Base-by-base conservation (phyloP, 129 eudicot genomes). In the Ambrosia trifida region DNA sequence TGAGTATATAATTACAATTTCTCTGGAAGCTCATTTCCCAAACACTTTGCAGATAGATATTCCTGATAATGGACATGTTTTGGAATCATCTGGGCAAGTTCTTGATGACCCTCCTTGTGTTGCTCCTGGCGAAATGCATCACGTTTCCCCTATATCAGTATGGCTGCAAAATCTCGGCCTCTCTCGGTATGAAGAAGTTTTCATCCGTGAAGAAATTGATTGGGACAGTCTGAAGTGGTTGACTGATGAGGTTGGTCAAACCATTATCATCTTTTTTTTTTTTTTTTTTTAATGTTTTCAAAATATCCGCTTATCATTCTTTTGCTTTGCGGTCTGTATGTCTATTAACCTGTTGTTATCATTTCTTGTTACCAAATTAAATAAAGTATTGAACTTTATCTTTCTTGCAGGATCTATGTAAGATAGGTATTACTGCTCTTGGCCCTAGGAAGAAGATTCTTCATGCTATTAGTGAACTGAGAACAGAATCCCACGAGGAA, bases 361-460 rank as follows among this genome's bases (percentile, higher is more conserved):
- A 24, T 56, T 58, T 10, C 18, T 5, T 71, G 4, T 19, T 7
- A 56, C 12, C 14, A 70, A 46, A 32, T 52, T n/a, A 51, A 53
- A 46, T 62, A 24, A 40, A 32, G 35, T 38, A 49, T 31, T 66
- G 28, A 13, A 67, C 40, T 24, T 47, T 53, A 0, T 58, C 24
- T 67, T 65, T 30, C 41, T 20, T 59, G 69, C 87, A 94, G 99
- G 99, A 94, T 75, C 79, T 94, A 36, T 64, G 72, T 56, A 81
- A 76, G 68, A 87, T 94, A 61, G 99, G 99, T 68, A 74, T 94
- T 70, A 82, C 95, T 56, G 95, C 99, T 41, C 96, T 94, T 84
- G 99, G 97, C 41, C 99, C 99, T 47, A 80, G 99, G 73, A 94
- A 89, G 76, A 94, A 87, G 80, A 89, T 94, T 43, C 68, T 90